Conservation (phyloP, 2,329 filamentous ascomycete genomes). For the Sarocladiaceae sp. region DNA sequence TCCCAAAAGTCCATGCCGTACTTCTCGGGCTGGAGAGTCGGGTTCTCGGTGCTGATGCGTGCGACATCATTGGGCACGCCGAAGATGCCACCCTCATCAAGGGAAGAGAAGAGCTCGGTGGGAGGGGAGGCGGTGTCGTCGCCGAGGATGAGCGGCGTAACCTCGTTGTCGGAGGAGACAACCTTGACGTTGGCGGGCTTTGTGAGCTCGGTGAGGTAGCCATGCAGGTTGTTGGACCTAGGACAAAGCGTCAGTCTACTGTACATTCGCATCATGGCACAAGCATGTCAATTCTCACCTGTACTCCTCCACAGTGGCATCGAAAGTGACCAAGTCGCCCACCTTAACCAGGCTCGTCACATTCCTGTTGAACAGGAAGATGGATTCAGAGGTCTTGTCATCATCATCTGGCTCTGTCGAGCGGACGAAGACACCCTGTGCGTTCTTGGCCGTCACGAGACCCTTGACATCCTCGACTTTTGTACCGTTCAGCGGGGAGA, state of each 20-base stretch:
- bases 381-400: slow-evolving; percentile 52
- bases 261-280: neutral
- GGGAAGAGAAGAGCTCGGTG: slow-evolving; percentile 50
- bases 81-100: slow-evolving; percentile 62
- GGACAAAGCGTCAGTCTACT: slow-evolving; percentile 11
- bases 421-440: slow-evolving; percentile 57
- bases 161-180: slow-evolving; percentile 45
- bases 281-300: slow-evolving; percentile 16
- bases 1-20: slow-evolving; percentile 73
- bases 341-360: slow-evolving; percentile 47
- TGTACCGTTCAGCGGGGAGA: slow-evolving; percentile 54
- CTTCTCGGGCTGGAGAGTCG: slow-evolving; percentile 49
- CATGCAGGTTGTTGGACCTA: slow-evolving; percentile 47
- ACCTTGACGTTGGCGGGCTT: slow-evolving; percentile 47
- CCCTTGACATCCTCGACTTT: slow-evolving; percentile 54
- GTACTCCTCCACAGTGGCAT: slow-evolving; percentile 53
- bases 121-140: slow-evolving; percentile 51
- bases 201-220: slow-evolving; percentile 59
- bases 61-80: slow-evolving; percentile 55
- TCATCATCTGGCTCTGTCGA: slow-evolving; percentile 52
- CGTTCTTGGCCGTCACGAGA: slow-evolving; percentile 57
- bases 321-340: slow-evolving; percentile 56
- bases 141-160: slow-evolving; percentile 56
- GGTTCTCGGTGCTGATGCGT: slow-evolving; percentile 53
- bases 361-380: slow-evolving; percentile 56